Base-by-base conservation (phyloP, 73 alveolate species). In the Stentor roeselii region DNA sequence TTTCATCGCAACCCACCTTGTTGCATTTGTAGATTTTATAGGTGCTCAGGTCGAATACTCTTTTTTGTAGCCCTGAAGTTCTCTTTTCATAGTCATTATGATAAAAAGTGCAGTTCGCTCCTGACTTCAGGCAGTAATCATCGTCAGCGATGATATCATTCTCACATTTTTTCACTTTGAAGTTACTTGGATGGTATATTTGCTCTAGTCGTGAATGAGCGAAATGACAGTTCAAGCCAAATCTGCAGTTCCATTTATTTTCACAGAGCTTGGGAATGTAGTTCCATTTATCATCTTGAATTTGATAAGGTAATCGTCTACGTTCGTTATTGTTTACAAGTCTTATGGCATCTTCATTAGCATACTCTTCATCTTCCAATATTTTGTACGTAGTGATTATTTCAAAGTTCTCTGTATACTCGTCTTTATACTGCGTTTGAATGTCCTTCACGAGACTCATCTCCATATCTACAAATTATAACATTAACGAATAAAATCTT, bases 181-280 rank as follows among this genome's bases (percentile, higher is more conserved):
- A 67, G 50, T 27, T 32, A 67, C 21, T n/a, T 1, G 80, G 80
- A 67, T 67, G 80, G 34, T 67, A 67, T 27, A 27, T 21, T 15
- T 11, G 27, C 42, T 67, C 80, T 67, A 27, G 42, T 67, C 11
- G 37, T 21, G 80, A 30, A 67, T 67, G 80, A 2, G 80, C 80
- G 34, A 27, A 67, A 27, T 67, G 21, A 67, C 80, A 67, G 34
- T 34, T 36, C 2, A 30, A 36, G 21, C 80, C 80, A n/a, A 21
- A 27, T 34, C 80, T 67, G 41, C 80, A 67, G 14, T 30, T 27
- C 37, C 37, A 14, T 67, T 67, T 32, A 67, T 67, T 67, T 34
- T 67, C 27, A 40, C 80, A 67, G 42, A 67, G 21, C 80, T 67
- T 67, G 41, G 80, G 80, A 21, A n/a, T 21, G 41, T 67, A 67